Evolutionary conservation across 148 eudicot species (phyloP).

Genomic region (Amaranthus palmeri): DNA sequence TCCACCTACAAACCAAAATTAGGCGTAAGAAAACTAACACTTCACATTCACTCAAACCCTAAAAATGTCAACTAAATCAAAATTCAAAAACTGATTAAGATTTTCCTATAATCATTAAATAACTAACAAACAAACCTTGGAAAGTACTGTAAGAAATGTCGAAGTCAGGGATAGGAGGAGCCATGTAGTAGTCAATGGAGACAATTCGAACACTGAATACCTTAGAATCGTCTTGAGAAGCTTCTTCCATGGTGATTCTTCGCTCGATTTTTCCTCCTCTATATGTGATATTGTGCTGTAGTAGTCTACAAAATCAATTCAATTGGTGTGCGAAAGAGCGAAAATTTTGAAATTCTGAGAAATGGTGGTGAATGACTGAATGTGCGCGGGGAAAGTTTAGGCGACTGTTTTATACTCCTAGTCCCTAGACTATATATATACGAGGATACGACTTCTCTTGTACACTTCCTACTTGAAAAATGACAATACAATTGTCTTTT

Average conservation of each 20-base stretch:
- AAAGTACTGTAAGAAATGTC: conserved; percentile 68
- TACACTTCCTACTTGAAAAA: conserved; percentile 3
- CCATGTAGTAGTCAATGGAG: conserved; percentile 74
- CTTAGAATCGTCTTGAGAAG: conserved; percentile 35
- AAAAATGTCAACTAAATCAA: background rate
- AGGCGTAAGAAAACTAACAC: background rate
- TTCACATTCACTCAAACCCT: conserved; percentile 3
- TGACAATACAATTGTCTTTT: too few relatives aligned
- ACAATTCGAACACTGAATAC: conserved; percentile 80
- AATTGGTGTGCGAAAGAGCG: background rate
- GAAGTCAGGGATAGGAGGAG: conserved; percentile 65
- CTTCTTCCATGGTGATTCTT: conserved; percentile 23
- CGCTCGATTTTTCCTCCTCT: background rate
- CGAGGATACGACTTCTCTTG: background rate
- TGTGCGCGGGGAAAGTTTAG: conserved; percentile 14
- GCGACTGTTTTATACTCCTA: conserved; percentile 3
- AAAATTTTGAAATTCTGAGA: background rate
- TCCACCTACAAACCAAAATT: conserved; percentile 45
- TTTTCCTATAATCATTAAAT: background rate
- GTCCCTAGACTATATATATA: background rate
- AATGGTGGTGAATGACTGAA: background rate
- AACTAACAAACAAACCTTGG: conserved; percentile 45
- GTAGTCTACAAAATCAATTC: background rate
- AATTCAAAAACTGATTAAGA: background rate
- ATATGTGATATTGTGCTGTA: background rate